Evolutionary conservation across 306 rosid species (phyloP).

Genomic region (Phaseolus lunatus): DNA sequence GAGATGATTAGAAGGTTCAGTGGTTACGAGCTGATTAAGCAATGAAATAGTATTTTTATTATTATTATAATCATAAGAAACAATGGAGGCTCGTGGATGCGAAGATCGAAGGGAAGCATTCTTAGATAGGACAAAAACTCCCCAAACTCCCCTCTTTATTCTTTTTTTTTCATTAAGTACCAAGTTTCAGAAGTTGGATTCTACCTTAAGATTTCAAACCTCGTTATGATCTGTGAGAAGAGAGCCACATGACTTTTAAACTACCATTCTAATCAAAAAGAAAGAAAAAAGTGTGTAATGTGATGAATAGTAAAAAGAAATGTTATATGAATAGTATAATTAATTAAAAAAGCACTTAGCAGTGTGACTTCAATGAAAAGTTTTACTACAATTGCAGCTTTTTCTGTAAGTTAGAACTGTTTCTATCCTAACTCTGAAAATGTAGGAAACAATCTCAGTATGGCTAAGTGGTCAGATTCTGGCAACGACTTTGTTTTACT

Average conservation of each 20-base stretch:
- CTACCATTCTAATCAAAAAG: neutral
- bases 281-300: neutral
- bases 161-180: slow-evolving; percentile 25
- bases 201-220: slow-evolving; percentile 49
- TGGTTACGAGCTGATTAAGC: slow-evolving; percentile 66
- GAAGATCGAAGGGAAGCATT: slow-evolving; percentile 42
- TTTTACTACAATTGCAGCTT: slow-evolving; percentile 45
- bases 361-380: slow-evolving; percentile 44
- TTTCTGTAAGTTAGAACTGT: slow-evolving; percentile 32
- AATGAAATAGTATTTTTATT: slow-evolving; percentile 53
- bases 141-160: slow-evolving; percentile 11
- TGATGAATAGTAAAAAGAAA: neutral
- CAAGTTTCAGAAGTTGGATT: slow-evolving; percentile 50
- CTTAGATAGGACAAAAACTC: slow-evolving; percentile 51
- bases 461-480: neutral
- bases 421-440: slow-evolving; percentile 32
- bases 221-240: slow-evolving; percentile 3
- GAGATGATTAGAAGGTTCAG: slow-evolving; percentile 59
- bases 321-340: neutral
- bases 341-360: slow-evolving; percentile 28
- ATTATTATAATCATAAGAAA: slow-evolving; percentile 14
- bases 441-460: slow-evolving; percentile 22
- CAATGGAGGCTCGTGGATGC: slow-evolving; percentile 41
- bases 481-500: neutral
- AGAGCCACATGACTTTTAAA: slow-evolving; percentile 36